Percentiles rank a stretch among this genome's conserved stretches.
Conservation (phyloP, 352 stramenopile genomes). For the Phytophthora lateralis region DNA sequence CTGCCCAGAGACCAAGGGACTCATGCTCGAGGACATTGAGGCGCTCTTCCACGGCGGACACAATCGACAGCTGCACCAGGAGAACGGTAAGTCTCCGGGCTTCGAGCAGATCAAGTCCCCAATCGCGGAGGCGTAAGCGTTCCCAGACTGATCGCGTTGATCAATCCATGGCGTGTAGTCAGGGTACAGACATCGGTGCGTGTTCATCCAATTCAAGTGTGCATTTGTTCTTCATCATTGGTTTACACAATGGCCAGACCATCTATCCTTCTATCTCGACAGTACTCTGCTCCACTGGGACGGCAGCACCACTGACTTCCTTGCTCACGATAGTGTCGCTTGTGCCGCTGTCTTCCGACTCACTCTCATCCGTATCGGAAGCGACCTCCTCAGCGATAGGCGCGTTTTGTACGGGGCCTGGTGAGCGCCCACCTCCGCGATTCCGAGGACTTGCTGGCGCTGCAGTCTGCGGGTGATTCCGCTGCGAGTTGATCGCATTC, state of each 20-base stretch:
- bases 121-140: not conserved
- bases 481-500: slow-evolving; percentile 53
- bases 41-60: slow-evolving; percentile 24
- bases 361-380: slow-evolving; percentile 24
- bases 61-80: not conserved
- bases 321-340: not conserved
- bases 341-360: slow-evolving; percentile 9
- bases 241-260: too few relatives aligned
- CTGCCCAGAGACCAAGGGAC: slow-evolving; percentile 17
- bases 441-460: slow-evolving; percentile 6
- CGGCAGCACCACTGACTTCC: not conserved
- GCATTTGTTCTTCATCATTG: not conserved
- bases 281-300: not conserved
- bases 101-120: slow-evolving; percentile 17
- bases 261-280: not conserved
- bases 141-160: not conserved
- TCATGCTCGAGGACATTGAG: slow-evolving; percentile 36
- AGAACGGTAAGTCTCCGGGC: slow-evolving; percentile 3
- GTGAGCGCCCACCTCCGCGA: slow-evolving; percentile 21
- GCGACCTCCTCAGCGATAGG: slow-evolving; percentile 24
- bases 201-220: slow-evolving; percentile 1
- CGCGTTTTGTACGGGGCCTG: slow-evolving; percentile 9
- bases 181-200: not conserved
- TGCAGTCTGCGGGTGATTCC: slow-evolving; percentile 10
- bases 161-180: not conserved